Evolutionary conservation across 1,139 yeast species (phyloP), one percentile per base, ranked within the genome.

Genomic region (Magnusiomyces ingens): DNA sequence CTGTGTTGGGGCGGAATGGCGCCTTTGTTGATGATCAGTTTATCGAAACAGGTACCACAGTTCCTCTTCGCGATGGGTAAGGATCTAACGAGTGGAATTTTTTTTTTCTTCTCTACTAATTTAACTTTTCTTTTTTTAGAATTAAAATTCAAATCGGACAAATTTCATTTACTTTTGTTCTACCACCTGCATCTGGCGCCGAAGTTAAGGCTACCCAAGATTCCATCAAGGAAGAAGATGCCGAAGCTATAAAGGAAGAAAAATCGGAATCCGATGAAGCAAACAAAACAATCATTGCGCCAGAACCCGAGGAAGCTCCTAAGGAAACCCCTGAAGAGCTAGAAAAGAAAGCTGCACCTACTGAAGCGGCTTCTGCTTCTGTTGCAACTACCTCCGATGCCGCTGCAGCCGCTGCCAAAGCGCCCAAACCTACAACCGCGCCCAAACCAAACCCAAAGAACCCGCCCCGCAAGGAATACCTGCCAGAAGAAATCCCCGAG

Each of bases 121-220:
- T 21, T 26, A 19, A 35, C 15, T 12, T 46, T 42, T 15, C 11
- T 44, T 8, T 46, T 35, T 38, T 37, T 53, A 84, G 85, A 22
- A 84, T 95, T 1, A 85, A 85, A 62, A 83, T 94, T 52, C 98
- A 93, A 68, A 87, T 93, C 53, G 98, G 97, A 10, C 95, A 89
- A 64, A 88, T 93, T 26, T 84, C 91, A 12, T 93, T 93, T 67
- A 79, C 80, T 52, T 93, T 93, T 69, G 85, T 91, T 10, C 72
- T 93, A 46, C 99, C 98, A 1, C 73, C 71, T n/a, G 59, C 65
- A 13, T 19, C 37, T 15, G 47, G 51, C 10, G 44, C 55, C n/a
- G 50, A 50, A 11, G 55, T 37, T 11, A 37, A 15, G 41, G 17
- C 3, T 37, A 37, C 44, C 44, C 8, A 21, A 43, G 35, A 43